Base-by-base conservation (phyloP, 805 yeast genomes). In the Ogataea paradorogensis region DNA sequence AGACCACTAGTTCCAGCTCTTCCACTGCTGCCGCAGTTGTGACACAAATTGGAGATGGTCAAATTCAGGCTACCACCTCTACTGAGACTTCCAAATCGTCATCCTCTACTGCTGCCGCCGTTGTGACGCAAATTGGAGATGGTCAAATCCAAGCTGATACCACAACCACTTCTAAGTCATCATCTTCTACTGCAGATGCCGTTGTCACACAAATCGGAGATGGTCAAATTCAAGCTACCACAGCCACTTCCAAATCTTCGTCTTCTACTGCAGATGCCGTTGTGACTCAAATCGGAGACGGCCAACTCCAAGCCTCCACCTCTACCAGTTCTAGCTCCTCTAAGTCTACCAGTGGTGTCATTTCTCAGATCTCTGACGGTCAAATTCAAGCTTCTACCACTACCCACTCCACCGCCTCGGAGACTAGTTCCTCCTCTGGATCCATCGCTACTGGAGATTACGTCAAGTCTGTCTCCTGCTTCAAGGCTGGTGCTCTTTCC, bases 101-200 rank as follows among this genome's bases (percentile, higher is more conserved):
- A 11, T 26, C 44, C n/a, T 30, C 33, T 27, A 46, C 61, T 27
- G 62, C 59, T 9, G 67, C 45, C 21, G 67, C 47, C 18, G 74
- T 63, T 37, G 61, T 77, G 38, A 65, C 78, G 48, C 82, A 76
- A 62, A 76, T 78, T 43, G 69, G 70, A 47, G 83, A 77, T 50
- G 82, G 82, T 50, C 82, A 76, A 62, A 63, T 75, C 58, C 82
- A 76, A 57, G 70, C 71, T 25, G 63, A 70, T 48, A 58, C 75
- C 41, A 50, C 56, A 35, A 60, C 67, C 16, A 29, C 20, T 9
- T 27, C 29, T 5, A 9, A 9, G 9, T 35, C 48, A 4, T 38
- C 47, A 14, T 13, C 36, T 15, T 15, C 48, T 18, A 26, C 45
- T 23, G 40, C 27, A 6, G 67, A 44, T 20, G 67, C 47, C 21